These are phyloP conservation scores for Sergeia podlipaevii DNA, from an alignment of 208 protist genomes.

Conservation along the genomic window DNA sequence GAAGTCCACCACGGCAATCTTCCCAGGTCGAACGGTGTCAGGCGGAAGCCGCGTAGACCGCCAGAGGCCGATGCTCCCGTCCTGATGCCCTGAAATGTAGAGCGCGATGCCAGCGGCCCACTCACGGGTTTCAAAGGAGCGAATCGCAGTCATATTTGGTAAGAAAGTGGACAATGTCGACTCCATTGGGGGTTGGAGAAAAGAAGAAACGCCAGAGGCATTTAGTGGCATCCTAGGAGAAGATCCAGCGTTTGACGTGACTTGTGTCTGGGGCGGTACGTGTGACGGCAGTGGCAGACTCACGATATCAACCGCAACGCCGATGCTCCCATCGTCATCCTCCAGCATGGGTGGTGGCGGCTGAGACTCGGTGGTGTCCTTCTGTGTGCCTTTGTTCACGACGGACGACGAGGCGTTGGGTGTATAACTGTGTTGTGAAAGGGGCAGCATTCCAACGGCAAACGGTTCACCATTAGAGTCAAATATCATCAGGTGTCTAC, in stretches of 20 bases:
- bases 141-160: conserved; percentile 53
- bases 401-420: not conserved
- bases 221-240: not conserved
- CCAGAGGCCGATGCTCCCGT: conserved; percentile 78
- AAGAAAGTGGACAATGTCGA: too few relatives aligned
- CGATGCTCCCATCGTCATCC: conserved; percentile 54
- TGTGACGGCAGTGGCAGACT: too few relatives aligned
- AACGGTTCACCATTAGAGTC: conserved; percentile 69
- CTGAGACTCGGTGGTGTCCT: too few relatives aligned
- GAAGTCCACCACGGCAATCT: conserved; percentile 60
- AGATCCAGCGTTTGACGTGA: conserved; percentile 7
- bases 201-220: not conserved
- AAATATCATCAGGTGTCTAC: conserved; percentile 65
- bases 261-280: not conserved
- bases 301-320: conserved; percentile 47
- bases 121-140: conserved; percentile 65
- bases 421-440: not conserved
- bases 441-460: conserved; percentile 37
- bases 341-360: conserved; percentile 22
- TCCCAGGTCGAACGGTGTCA: conserved; percentile 44
- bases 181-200: conserved; percentile 18
- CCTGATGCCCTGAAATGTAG: conserved; percentile 68
- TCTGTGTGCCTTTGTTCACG: too few relatives aligned
- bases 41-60: conserved; percentile 68
- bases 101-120: conserved; percentile 74